Evolutionary conservation across 2,329 filamentous ascomycete species (phyloP).

Genomic region (Fusarium tuaranense): DNA sequence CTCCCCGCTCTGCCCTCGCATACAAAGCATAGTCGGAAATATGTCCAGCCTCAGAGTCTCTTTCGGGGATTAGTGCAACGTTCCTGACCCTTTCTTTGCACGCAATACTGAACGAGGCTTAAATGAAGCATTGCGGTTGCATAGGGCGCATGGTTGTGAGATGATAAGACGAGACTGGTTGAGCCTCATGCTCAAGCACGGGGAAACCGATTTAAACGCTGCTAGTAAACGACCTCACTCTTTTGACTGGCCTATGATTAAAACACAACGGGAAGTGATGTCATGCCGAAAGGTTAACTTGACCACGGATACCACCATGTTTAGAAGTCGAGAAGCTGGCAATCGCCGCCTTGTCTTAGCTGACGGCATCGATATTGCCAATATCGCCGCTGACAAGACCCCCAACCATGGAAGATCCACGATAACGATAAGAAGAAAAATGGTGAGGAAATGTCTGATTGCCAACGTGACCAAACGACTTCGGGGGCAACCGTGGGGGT

Average conservation of each 20-base stretch:
- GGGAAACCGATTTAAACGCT: background rate
- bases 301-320: background rate
- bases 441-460: background rate
- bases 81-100: background rate
- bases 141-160: background rate
- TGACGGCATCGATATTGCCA: background rate
- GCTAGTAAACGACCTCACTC: background rate
- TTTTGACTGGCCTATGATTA: background rate
- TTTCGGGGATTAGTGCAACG: background rate
- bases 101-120: background rate
- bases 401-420: background rate
- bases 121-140: background rate
- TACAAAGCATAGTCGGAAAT: background rate
- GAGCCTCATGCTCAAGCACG: background rate
- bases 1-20: no score
- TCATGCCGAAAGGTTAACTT: background rate
- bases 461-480: background rate
- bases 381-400: background rate
- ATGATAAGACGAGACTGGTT: background rate
- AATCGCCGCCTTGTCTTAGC: background rate
- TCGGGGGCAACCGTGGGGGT: conserved; percentile 1
- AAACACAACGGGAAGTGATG: background rate
- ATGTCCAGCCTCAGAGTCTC: background rate
- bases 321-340: background rate
- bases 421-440: background rate